A percentile compares a stretch with the other conserved stretches of the same genome.
Evolutionary conservation across 257 asterid genomes (phyloP).

Genomic region (Ophiorrhiza pumila): DNA sequence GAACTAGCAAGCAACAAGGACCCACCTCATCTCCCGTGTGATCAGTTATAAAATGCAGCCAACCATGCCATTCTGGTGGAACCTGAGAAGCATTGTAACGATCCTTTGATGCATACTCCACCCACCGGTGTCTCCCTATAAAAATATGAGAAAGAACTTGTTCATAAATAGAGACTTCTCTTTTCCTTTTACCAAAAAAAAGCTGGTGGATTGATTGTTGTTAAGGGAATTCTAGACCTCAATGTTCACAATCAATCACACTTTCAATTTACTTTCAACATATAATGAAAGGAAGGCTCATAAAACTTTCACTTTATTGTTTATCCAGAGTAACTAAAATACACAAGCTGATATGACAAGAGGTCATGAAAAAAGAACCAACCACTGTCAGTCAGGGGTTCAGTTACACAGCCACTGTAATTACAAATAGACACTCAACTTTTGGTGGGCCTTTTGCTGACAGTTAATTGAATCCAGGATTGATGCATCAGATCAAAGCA

Average conservation of each 20-base stretch:
- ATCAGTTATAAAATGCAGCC: conserved; percentile 92
- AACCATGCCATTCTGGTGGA: conserved; percentile 99
- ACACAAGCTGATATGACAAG: neutral
- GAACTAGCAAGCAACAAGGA: neutral
- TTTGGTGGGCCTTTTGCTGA: neutral
- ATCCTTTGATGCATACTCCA: conserved; percentile 88
- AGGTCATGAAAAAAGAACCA: neutral
- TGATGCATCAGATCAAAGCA: neutral
- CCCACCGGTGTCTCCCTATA: conserved; percentile 97
- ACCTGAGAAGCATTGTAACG: conserved; percentile 98
- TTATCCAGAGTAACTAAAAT: neutral
- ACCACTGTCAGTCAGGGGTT: neutral
- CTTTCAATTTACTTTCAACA: neutral
- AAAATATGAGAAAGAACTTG: conserved; percentile 9
- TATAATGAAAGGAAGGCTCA: neutral
- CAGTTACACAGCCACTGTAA: neutral
- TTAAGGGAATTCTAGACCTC: neutral
- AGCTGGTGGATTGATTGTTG: neutral
- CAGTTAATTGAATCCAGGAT: neutral
- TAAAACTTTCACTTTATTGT: neutral
- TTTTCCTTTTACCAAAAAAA: neutral
- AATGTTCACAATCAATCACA: neutral
- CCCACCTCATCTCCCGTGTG: conserved; percentile 96
- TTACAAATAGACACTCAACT: neutral
- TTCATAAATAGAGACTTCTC: neutral